A percentile compares a stretch with the other conserved stretches of the same genome.
phyloP scores from a whole-genome alignment of 257 asterid species.

The Nicotiana obtusifolia region DNA sequence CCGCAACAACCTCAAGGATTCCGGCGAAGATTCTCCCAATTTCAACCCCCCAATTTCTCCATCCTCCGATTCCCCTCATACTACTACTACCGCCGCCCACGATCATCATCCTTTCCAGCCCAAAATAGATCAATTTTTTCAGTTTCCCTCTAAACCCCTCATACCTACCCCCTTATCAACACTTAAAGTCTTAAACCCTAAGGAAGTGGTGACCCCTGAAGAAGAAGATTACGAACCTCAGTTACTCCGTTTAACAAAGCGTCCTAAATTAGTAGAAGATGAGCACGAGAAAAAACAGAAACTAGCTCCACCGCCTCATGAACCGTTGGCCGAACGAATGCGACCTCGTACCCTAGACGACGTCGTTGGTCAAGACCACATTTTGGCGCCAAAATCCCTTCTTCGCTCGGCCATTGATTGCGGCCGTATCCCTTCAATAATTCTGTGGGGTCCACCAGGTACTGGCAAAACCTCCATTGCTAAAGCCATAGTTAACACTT shows the following conservation, averaged over 20 bases:
- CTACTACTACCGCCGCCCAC: conserved; percentile 6
- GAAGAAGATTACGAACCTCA: conserved; percentile 13
- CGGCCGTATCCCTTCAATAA: conserved; percentile 60
- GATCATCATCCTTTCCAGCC: conserved; percentile 37
- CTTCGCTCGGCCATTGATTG: conserved; percentile 45
- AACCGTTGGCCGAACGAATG: conserved; percentile 72
- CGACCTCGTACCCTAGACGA: conserved; percentile 70
- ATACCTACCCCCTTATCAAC: conserved; percentile 5
- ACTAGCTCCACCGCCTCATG: conserved; percentile 22
- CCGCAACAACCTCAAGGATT: not conserved
- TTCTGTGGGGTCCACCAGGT: conserved; percentile 94
- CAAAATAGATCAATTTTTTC: conserved; percentile 63
- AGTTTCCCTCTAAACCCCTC: conserved; percentile 19
- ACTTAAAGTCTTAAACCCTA: not conserved
- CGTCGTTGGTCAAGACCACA: conserved; percentile 81
- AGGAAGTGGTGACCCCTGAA: not conserved
- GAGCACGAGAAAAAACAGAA: not conserved
- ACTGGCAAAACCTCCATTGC: conserved; percentile 88
- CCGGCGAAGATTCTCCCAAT: conserved; percentile 11
- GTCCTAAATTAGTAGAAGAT: conserved; percentile 22
- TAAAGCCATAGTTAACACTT: conserved; percentile 48
- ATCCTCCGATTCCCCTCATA: not conserved
- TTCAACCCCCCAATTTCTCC: conserved; percentile 20
- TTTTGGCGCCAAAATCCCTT: conserved; percentile 44
- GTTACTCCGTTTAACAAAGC: conserved; percentile 25